Percentiles rank a stretch among this genome's conserved stretches.
Evolutionary conservation across 768 basidiomycete genomes (phyloP).

Genomic region (Pleurotus cornucopiae): DNA sequence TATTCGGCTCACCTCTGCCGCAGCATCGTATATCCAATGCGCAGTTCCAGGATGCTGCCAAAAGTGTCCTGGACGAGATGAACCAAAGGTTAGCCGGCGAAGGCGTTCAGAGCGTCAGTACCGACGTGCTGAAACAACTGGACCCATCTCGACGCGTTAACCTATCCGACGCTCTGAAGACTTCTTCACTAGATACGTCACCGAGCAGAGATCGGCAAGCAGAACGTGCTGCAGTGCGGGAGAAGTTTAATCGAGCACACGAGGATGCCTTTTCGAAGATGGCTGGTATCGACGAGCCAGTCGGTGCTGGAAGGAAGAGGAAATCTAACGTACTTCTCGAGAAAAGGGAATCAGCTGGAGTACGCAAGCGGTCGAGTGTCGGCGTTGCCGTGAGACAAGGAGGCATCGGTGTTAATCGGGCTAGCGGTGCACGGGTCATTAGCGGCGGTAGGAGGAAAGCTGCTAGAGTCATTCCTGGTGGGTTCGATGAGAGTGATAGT

Average conservation of each 20-base stretch:
- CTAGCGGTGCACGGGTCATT: constrained; percentile 42
- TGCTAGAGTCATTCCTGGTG: constrained; percentile 45
- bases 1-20: constrained; percentile 76
- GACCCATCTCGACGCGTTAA: background rate
- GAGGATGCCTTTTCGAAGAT: constrained; percentile 67
- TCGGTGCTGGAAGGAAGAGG: constrained; percentile 36
- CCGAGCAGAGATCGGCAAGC: background rate
- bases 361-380: constrained; percentile 16
- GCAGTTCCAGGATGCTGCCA: constrained; percentile 64
- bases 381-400: constrained; percentile 4
- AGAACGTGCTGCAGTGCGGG: constrained; percentile 20
- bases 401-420: constrained; percentile 20
- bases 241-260: constrained; percentile 57
- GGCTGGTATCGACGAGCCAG: constrained; percentile 59
- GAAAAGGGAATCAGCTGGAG: constrained; percentile 16
- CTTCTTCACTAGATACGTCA: constrained; percentile 23
- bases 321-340: constrained; percentile 52
- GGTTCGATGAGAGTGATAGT: constrained; percentile 37
- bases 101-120: constrained; percentile 40
- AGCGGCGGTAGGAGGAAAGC: constrained; percentile 38
- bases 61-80: constrained; percentile 80
- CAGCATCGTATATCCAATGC: constrained; percentile 57
- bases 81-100: constrained; percentile 62
- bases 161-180: constrained; percentile 16
- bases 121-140: constrained; percentile 8